phyloP scores from a whole-genome alignment of 768 basidiomycete species.

The Russula sp. region DNA sequence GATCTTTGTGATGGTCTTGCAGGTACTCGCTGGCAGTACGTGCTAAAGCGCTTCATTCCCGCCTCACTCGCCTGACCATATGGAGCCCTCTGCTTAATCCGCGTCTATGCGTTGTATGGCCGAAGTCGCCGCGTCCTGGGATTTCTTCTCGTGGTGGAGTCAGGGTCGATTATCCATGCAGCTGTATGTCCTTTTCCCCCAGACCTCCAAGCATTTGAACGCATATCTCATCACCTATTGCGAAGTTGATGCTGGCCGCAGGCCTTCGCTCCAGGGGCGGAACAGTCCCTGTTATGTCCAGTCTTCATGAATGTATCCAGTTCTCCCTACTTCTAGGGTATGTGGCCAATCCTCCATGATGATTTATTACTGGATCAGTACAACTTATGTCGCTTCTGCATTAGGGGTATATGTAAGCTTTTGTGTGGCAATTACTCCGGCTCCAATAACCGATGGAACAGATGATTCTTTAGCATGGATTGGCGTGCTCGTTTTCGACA shows the following conservation, averaged over 20 bases:
- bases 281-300: background rate
- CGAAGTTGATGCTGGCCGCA: no score
- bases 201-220: background rate
- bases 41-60: background rate
- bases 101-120: constrained; percentile 11
- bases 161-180: background rate
- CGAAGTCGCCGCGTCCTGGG: constrained; percentile 1
- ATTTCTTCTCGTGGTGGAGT: background rate
- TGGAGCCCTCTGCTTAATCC: background rate
- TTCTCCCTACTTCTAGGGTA: background rate
- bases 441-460: background rate
- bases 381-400: no score
- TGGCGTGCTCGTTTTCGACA: constrained; percentile 4
- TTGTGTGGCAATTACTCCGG: no score
- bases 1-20: background rate
- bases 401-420: constrained; percentile 6
- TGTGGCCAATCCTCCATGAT: background rate
- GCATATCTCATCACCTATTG: background rate
- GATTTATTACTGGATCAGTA: no score
- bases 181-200: background rate
- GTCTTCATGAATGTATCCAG: background rate
- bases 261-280: background rate
- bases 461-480: background rate
- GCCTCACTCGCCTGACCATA: no score
- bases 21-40: constrained; percentile 3